These are phyloP conservation scores for Talaromyces rugulosus DNA, from an alignment of 2,329 filamentous ascomycete species.

Conservation along the genomic window DNA sequence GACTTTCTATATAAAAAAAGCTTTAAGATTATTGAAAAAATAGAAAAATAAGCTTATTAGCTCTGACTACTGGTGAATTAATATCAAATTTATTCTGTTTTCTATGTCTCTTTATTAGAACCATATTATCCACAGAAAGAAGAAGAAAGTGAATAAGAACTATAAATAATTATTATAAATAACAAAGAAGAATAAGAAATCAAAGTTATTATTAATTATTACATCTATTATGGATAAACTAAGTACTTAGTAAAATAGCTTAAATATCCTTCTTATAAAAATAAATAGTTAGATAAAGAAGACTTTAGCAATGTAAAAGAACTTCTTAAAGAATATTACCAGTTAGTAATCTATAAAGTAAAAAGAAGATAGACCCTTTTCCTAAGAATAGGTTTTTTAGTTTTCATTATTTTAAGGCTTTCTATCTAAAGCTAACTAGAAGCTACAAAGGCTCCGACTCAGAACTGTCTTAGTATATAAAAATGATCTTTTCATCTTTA, in stretches of 20 bases:
- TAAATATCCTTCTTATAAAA: neutral
- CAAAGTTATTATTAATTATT: neutral
- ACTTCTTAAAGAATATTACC: too few relatives aligned
- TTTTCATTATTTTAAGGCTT: too few relatives aligned
- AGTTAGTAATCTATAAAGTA: too few relatives aligned
- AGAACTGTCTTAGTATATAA: too few relatives aligned
- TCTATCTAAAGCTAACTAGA: too few relatives aligned
- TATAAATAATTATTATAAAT: neutral
- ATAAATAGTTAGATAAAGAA: too few relatives aligned
- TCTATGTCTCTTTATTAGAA: neutral
- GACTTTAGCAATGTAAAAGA: too few relatives aligned
- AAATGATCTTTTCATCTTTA: too few relatives aligned
- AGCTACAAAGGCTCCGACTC: too few relatives aligned
- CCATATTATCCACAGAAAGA: neutral
- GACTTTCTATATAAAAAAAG: neutral
- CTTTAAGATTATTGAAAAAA: neutral
- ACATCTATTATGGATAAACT: neutral
- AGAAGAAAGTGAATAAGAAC: neutral
- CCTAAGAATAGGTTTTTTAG: too few relatives aligned
- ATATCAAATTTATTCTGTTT: neutral
- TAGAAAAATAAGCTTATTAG: neutral
- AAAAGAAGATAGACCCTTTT: too few relatives aligned
- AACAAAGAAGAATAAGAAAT: neutral
- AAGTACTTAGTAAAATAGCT: neutral
- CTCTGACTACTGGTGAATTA: neutral